Conservation (phyloP, 345 rosid genomes). For the Pugionium dolabratum region DNA sequence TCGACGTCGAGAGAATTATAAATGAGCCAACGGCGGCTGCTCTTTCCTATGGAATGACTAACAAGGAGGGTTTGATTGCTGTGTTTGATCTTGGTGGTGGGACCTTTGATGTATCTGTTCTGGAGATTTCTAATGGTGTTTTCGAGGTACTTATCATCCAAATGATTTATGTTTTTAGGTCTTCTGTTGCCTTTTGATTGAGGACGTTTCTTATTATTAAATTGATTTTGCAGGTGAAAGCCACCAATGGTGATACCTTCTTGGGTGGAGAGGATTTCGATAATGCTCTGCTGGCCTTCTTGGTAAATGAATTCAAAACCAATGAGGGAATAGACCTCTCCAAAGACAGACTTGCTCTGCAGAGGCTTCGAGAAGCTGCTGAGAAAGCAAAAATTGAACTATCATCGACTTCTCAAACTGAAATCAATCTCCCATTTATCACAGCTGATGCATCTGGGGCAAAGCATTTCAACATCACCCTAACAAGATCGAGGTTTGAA, state of each 20-base stretch:
- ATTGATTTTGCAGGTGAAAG: conserved; percentile 64
- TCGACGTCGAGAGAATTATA: conserved; percentile 84
- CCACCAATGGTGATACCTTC: conserved; percentile 94
- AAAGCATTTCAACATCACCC: conserved; percentile 76
- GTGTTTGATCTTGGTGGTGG: conserved; percentile 96
- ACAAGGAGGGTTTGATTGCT: conserved; percentile 90
- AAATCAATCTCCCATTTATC: conserved; percentile 79
- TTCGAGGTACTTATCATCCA: conserved; percentile 56
- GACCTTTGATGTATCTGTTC: conserved; percentile 79
- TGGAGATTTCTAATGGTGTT: conserved; percentile 92
- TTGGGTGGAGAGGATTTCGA: conserved; percentile 96
- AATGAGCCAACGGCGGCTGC: conserved; percentile 99
- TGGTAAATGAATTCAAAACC: conserved; percentile 76
- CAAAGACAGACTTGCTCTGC: conserved; percentile 79
- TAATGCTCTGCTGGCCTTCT: conserved; percentile 68
- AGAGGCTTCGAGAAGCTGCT: conserved; percentile 88
- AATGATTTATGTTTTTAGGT: neutral
- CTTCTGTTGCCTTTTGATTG: neutral
- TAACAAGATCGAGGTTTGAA: conserved; percentile 78
- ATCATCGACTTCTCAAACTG: conserved; percentile 83
- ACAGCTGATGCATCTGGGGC: conserved; percentile 88
- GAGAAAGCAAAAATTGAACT: conserved; percentile 92
- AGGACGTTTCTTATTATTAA: too few species aligned
- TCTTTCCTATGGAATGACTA: conserved; percentile 87
- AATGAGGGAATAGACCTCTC: conserved; percentile 73